phyloP scores from a whole-genome alignment of 1,284 basidiomycete species.

The Puccinia novopanici region DNA sequence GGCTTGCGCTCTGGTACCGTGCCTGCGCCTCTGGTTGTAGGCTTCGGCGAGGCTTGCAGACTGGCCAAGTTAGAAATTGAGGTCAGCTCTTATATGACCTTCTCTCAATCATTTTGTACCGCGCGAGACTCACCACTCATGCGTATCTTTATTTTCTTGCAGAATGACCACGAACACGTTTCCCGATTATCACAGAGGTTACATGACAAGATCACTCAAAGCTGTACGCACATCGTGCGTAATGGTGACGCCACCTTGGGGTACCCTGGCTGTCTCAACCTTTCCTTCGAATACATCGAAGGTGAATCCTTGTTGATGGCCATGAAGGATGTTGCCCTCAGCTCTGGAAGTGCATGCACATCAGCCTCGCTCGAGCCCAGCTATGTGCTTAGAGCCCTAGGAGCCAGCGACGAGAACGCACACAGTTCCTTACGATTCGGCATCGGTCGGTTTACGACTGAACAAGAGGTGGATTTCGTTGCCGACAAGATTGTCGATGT shows the following conservation, averaged over 20 bases:
- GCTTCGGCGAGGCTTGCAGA: constrained; percentile 91
- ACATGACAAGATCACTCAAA: constrained; percentile 75
- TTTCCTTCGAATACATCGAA: constrained; percentile 95
- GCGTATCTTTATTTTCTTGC: constrained; percentile 29
- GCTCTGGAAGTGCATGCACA: constrained; percentile 96
- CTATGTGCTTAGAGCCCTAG: constrained; percentile 94
- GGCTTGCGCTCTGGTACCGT: constrained; percentile 92
- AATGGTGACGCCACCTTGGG: constrained; percentile 76
- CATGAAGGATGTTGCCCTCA: constrained; percentile 95
- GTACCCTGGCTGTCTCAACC: constrained; percentile 89
- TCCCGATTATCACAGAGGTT: constrained; percentile 77
- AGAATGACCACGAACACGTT: constrained; percentile 83
- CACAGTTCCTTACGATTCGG: constrained; percentile 97
- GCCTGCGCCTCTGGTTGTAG: constrained; percentile 84
- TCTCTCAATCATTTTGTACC: neutral
- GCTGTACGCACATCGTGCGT: constrained; percentile 85
- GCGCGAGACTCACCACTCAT: constrained; percentile 26
- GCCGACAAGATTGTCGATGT: constrained; percentile 82
- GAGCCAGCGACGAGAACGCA: constrained; percentile 97
- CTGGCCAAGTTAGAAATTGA: constrained; percentile 88
- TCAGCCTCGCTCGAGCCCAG: constrained; percentile 97
- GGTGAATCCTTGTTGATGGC: constrained; percentile 98
- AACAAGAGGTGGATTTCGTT: constrained; percentile 94
- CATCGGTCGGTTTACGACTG: constrained; percentile 96
- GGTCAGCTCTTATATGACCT: constrained; percentile 65